Conservation (phyloP, 352 stramenopile genomes). For the Plasmopara halstedii region DNA sequence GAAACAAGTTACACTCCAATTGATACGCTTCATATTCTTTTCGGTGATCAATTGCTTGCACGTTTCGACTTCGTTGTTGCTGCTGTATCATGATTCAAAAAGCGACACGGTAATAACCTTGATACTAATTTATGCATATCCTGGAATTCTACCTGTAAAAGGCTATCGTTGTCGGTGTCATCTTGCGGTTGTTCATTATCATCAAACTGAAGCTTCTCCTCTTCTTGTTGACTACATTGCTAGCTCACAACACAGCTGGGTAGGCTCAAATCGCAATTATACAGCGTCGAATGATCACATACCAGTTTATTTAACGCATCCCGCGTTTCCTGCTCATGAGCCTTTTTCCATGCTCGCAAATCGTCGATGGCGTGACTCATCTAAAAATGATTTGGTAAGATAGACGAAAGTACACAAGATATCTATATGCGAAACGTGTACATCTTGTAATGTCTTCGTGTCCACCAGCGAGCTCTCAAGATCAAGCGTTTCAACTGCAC, state of each 20-base stretch:
- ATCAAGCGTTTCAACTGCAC: conserved; percentile 26
- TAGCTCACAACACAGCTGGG: not conserved
- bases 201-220: conserved; percentile 1
- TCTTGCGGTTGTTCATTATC: not conserved
- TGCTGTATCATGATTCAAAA: conserved; percentile 13
- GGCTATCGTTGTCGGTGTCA: not conserved
- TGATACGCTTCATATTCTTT: conserved; percentile 22
- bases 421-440: conserved; percentile 2
- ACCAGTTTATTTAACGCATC: conserved; percentile 26
- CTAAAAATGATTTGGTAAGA: conserved; percentile 13
- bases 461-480: conserved; percentile 22
- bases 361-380: conserved; percentile 40
- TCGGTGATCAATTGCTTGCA: conserved; percentile 12
- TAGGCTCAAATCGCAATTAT: no score
- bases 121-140: not conserved
- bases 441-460: conserved; percentile 35
- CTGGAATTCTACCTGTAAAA: conserved; percentile 7
- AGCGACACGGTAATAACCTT: not conserved
- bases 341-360: conserved; percentile 31
- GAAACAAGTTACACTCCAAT: conserved; percentile 12
- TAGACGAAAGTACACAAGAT: not conserved
- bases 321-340: conserved; percentile 20
- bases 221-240: conserved; percentile 3
- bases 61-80: conserved; percentile 16
- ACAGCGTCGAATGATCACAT: not conserved